Evolutionary conservation across 129 eudicot species (phyloP), one percentile per base, ranked within the genome.

Genomic region (Artemisia argyi): DNA sequence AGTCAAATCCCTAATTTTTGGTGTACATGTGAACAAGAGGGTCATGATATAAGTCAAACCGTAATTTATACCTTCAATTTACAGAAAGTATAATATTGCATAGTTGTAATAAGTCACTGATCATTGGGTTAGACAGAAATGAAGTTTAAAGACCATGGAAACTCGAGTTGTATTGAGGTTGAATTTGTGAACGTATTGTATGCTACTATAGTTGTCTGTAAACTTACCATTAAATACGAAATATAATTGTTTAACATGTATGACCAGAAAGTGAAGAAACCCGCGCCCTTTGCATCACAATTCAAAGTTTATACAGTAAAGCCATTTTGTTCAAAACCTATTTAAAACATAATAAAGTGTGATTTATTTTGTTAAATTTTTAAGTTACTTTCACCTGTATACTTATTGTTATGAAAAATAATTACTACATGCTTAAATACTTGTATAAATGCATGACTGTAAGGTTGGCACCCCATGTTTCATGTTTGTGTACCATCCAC

Each of bases 401-500:
- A 30, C 11, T 69, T 69, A 12, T 68, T 11, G 12, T 15, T 16
- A 51, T 30, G 32, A 8, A 68, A 53, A 52, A 16, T 39, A 54
- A 42, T 69, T 9, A 24, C 15, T 46, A 59, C 14, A 42, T 57
- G 12, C 7, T 49, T 3, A 52, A 20, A 66, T 19, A 66, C 7
- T 66, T 11, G 16, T 12, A 7, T 68, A 22, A 26, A 67, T 52
- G 11, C 18, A 26, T 51, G 11, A 26, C 10, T n/a, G 13, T 55
- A 42, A 57, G 47, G 51, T 35, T 75, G 66, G 66, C 64, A 67
- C 35, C 28, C 16, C 79, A 66, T 44, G 19, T 52, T 70, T 22
- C 73, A 75, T 66, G 73, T 60, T 44, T 75, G 66, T 66, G 39
- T 46, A 56, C 80, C 59, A n/a, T 47, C 52, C 64, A 67, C 74